Evolutionary conservation across 1,139 yeast genomes (phyloP), one percentile per base, ranked within the genome.

Genomic region (Blastobotrys raffinosifermentans): DNA sequence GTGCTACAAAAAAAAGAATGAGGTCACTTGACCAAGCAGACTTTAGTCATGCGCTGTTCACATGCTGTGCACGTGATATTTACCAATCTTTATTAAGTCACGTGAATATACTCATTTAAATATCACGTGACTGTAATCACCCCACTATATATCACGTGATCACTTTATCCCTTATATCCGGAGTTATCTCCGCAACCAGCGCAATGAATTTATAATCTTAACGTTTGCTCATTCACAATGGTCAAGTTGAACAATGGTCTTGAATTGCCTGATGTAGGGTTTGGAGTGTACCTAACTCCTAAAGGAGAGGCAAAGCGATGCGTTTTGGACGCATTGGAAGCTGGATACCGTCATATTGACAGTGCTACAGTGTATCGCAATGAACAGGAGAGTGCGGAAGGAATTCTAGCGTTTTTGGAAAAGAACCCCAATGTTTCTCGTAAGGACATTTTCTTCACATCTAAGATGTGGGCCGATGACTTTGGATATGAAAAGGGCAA

Each of bases 301-400:
- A 72, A 70, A 9, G 49, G 70, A 13, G 32, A 11, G 10, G 32
- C 19, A 4, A 21, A 21, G 19, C 19, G 22, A 7, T 17, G 17
- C 4, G 80, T 76, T 2, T 62, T 67, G 42, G 55, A 66, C 26
- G 83, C 81, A 1, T 66, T 83, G 49, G 64, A 68, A 23, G 64
- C 58, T 18, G 94, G 94, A 0, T 82, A 81, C 55, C 72, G 93
- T 46, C 87, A 80, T 48, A 64, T 80, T 35, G 87, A 80, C 51
- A 66, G 78, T 4, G 87, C 86, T 2, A 66, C 68, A 15, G 56
- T 59, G 20, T 82, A 82, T 54, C 64, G 66, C 10, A 80, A 80
- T 53, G 83, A 80, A 53, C 51, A 50, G 7, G 80, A 73, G 50
- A 69, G 76, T 38, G 70, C 66, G 49, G 54, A 63, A 44, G 72